These are phyloP conservation scores for Ambispora gerdemannii DNA, from an alignment of 192 early-diverging fungal species.

Conservation along the genomic window DNA sequence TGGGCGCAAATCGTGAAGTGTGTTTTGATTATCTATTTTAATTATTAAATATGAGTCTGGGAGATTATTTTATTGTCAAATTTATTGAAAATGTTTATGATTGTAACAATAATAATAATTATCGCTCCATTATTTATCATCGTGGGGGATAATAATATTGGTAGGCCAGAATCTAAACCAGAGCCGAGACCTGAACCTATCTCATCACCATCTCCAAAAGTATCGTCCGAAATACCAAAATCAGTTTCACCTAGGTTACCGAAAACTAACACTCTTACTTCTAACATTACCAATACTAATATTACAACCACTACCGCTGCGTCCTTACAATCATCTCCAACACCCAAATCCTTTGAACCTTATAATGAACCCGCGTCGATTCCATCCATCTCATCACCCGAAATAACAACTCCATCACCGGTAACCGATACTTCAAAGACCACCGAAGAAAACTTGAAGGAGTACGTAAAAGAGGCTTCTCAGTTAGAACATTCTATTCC, in stretches of 20 bases:
- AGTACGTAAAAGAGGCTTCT: constrained; percentile 6
- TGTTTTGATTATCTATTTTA: constrained; percentile 31
- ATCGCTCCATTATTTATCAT: too few species aligned
- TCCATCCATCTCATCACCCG: constrained; percentile 20
- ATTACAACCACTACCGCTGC: too few species aligned
- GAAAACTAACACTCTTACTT: too few species aligned
- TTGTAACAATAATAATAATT: too few species aligned
- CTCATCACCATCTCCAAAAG: constrained; percentile 35
- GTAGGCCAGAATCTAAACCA: constrained; percentile 41
- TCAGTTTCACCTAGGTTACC: constrained; percentile 29
- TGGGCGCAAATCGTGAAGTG: constrained; percentile 68
- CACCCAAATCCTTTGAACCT: constrained; percentile 26
- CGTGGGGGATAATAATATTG: not conserved
- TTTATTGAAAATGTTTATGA: not conserved
- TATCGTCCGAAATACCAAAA: constrained; percentile 32
- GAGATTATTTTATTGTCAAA: not conserved
- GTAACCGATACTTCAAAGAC: constrained; percentile 32
- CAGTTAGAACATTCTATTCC: constrained; percentile 7
- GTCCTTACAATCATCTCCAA: constrained; percentile 25
- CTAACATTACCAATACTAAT: too few species aligned
- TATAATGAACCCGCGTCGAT: constrained; percentile 21
- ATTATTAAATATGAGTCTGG: not conserved
- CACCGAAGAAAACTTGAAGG: constrained; percentile 28
- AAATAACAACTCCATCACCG: constrained; percentile 17
- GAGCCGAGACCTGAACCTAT: constrained; percentile 42